Evolutionary conservation across 1,139 yeast species (phyloP).

Genomic region (Candida sp.): DNA sequence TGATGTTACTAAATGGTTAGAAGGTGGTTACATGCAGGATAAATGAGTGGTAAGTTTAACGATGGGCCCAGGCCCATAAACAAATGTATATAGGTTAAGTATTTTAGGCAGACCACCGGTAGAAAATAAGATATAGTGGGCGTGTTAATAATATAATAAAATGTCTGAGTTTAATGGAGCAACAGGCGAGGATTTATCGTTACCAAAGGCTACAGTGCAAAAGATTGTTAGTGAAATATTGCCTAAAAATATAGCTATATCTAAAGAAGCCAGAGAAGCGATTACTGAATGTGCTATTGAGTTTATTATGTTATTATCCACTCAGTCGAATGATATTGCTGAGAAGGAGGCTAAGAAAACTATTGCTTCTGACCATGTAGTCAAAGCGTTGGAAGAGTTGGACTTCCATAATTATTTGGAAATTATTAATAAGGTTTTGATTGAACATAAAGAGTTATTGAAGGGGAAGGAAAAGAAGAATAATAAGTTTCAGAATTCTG

Average conservation of each 20-base stretch:
- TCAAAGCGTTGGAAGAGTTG: constrained; percentile 82
- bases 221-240: constrained; percentile 88
- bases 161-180: constrained; percentile 41
- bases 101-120: no score
- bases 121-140: background rate
- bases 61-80: no score
- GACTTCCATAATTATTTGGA: constrained; percentile 87
- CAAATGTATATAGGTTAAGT: no score
- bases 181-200: constrained; percentile 40
- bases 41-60: no score
- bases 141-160: background rate
- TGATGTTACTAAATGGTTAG: no score
- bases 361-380: constrained; percentile 94
- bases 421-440: constrained; percentile 74
- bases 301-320: constrained; percentile 90
- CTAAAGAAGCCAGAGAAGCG: constrained; percentile 94
- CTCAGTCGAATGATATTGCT: constrained; percentile 94
- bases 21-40: no score
- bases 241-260: constrained; percentile 81
- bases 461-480: constrained; percentile 90
- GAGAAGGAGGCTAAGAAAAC: constrained; percentile 96
- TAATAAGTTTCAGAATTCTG: constrained; percentile 90
- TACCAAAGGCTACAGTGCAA: constrained; percentile 85
- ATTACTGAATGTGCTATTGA: constrained; percentile 95
- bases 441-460: constrained; percentile 83